These are phyloP conservation scores for Geoglossum cookeanum DNA, from an alignment of 2,329 filamentous ascomycete species.

Conservation along the genomic window DNA sequence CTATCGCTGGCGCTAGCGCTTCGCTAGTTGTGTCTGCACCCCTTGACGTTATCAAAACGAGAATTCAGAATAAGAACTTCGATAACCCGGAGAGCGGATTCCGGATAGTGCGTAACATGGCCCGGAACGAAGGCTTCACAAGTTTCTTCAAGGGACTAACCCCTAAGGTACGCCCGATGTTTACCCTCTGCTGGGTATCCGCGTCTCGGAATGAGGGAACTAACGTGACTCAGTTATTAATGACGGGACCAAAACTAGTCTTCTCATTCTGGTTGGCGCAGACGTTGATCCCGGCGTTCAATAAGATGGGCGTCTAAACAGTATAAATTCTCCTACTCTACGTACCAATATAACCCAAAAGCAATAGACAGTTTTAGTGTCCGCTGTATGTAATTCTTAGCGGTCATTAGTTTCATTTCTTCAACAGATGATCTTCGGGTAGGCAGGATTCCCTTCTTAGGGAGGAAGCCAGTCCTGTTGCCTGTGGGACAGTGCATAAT, in stretches of 20 bases:
- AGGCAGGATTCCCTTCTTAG: no score
- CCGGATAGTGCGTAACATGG: conserved; percentile 82
- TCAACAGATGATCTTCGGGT: no score
- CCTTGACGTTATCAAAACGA: conserved; percentile 92
- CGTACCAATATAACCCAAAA: not conserved
- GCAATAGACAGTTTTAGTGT: not conserved
- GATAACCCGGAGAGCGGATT: conserved; percentile 93
- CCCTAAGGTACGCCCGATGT: conserved; percentile 45
- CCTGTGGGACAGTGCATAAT: no score
- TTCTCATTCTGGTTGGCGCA: conserved; percentile 99
- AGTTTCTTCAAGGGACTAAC: conserved; percentile 97
- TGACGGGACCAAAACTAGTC: conserved; percentile 97
- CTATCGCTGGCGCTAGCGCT: conserved; percentile 82
- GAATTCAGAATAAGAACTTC: conserved; percentile 97
- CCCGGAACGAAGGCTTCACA: conserved; percentile 64
- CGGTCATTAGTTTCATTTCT: no score
- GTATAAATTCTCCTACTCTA: not conserved
- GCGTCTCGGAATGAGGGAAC: not conserved
- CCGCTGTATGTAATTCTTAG: not conserved
- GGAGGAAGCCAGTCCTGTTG: no score
- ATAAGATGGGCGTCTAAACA: conserved; percentile 30
- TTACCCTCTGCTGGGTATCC: not conserved
- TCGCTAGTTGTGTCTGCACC: conserved; percentile 94
- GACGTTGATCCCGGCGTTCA: conserved; percentile 89
- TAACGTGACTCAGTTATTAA: conserved; percentile 46